Evolutionary conservation across 306 rosid species (phyloP), one percentile per base, ranked within the genome.

Genomic region (Castanopsis chinensis): DNA sequence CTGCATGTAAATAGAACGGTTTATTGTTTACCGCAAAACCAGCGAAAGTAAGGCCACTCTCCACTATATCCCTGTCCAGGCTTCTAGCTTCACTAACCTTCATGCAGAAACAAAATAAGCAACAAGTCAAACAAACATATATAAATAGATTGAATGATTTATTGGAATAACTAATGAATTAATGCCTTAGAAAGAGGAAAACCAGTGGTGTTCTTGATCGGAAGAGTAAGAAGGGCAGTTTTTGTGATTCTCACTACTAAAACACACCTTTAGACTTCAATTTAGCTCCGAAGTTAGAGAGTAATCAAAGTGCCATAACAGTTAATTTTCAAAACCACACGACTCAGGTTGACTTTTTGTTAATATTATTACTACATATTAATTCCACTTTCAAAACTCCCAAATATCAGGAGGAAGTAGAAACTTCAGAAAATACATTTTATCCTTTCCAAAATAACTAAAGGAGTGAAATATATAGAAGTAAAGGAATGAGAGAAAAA

Each of bases 31-130:
- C 99, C 91, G 94, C 99, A 90, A 95, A 95, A 80, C 99, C 99
- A 41, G 98, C 90, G 82, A 95, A 95, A 69, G 83, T 90, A 75
- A 95, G 97, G 70, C 86, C 91, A 77, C 76, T 95, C 91, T 95
- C 99, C 81, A 91, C 99, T n/a, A 74, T 51, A 78, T 93, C 99
- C 91, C 99, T 91, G 68, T 95, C 99, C 97, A 95, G 77, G 93
- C 92, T 87, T 90, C 99, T 89, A 74, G 98, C 99, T 93, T 93
- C 99, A 84, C 98, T 91, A 86, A 95, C 98, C 99, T 95, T 89
- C 93, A 90, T 37, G 45, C 75, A 78, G 77, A 57, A 82, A 78
- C 65, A 72, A 58, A 84, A 76, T 72, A 72, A 84, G 80, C 81
- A 82, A 57, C 54, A 80, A 56, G 23, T 8, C 12, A 77, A 74